Conservation (phyloP, 768 basidiomycete genomes). For the Lentinula sp. region DNA sequence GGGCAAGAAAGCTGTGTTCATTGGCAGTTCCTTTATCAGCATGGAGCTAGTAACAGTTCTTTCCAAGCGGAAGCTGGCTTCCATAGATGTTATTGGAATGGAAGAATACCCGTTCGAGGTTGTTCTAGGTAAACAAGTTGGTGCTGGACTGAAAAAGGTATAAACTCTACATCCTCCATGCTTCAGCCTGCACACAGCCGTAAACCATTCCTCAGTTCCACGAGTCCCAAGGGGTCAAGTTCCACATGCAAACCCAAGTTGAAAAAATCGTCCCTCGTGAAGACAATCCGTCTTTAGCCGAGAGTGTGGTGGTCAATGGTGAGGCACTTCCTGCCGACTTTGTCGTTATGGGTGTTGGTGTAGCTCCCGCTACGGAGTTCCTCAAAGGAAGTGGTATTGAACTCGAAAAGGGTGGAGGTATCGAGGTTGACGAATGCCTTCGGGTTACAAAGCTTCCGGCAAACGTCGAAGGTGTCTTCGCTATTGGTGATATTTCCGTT, state of each 20-base stretch:
- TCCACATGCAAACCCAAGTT: slow-evolving; percentile 70
- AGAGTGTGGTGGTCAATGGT: slow-evolving; percentile 61
- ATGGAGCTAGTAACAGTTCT: slow-evolving; percentile 88
- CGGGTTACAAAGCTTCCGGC: slow-evolving; percentile 37
- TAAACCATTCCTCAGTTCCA: slow-evolving; percentile 47
- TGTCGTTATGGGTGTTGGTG: slow-evolving; percentile 84
- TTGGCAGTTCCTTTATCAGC: slow-evolving; percentile 88
- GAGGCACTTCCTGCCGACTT: slow-evolving; percentile 65
- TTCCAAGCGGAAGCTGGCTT: slow-evolving; percentile 67
- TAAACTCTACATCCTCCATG: no score
- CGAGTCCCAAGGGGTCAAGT: slow-evolving; percentile 77
- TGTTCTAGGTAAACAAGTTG: slow-evolving; percentile 79
- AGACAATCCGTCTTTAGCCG: slow-evolving; percentile 47
- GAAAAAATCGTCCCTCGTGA: slow-evolving; percentile 58
- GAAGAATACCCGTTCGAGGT: slow-evolving; percentile 74
- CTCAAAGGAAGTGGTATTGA: slow-evolving; percentile 64
- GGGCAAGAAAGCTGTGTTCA: slow-evolving; percentile 71
- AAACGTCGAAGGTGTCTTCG: slow-evolving; percentile 50
- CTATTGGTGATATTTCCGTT: slow-evolving; percentile 42
- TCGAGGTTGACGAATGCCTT: slow-evolving; percentile 73
- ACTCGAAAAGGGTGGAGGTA: slow-evolving; percentile 70
- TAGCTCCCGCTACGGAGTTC: slow-evolving; percentile 75
- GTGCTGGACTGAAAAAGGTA: slow-evolving; percentile 63
- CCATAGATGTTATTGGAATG: slow-evolving; percentile 81
- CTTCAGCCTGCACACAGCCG: not conserved